phyloP scores from a whole-genome alignment of 441 rosid species.

The Gossypium trilobum region DNA sequence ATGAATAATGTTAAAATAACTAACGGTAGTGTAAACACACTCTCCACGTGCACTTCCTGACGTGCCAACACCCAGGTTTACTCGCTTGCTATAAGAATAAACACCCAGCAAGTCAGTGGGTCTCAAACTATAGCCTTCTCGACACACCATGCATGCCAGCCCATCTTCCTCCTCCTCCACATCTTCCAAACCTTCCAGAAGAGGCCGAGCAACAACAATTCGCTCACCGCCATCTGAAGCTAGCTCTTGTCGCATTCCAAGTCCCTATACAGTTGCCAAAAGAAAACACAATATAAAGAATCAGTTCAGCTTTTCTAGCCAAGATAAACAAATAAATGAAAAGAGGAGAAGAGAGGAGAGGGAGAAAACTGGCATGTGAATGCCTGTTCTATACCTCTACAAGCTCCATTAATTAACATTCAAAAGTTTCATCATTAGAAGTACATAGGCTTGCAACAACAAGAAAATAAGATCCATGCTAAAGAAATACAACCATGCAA shows the following conservation, averaged over 20 bases:
- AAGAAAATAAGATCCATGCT: neutral
- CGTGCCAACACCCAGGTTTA: constrained; percentile 86
- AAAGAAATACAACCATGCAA: neutral
- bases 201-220: constrained; percentile 72
- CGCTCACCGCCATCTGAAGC: constrained; percentile 94
- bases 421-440: neutral
- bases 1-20: constrained; percentile 91
- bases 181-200: constrained; percentile 94
- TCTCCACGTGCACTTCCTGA: constrained; percentile 97
- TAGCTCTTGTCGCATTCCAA: constrained; percentile 83
- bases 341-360: neutral
- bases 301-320: constrained; percentile 7
- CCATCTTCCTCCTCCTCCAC: constrained; percentile 99
- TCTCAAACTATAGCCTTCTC: constrained; percentile 98
- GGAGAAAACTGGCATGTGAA: neutral
- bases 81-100: constrained; percentile 89
- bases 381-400: neutral
- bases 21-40: constrained; percentile 96
- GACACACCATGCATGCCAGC: constrained; percentile 96
- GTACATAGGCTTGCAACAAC: neutral
- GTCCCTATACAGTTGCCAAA: constrained; percentile 41
- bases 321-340: constrained; percentile 3
- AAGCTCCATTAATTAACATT: neutral
- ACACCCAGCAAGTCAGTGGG: constrained; percentile 91
- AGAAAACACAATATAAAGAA: constrained; percentile 12